These are phyloP conservation scores for Verticillium isaacii DNA, from an alignment of 2,329 filamentous ascomycete genomes.

Conservation along the genomic window DNA sequence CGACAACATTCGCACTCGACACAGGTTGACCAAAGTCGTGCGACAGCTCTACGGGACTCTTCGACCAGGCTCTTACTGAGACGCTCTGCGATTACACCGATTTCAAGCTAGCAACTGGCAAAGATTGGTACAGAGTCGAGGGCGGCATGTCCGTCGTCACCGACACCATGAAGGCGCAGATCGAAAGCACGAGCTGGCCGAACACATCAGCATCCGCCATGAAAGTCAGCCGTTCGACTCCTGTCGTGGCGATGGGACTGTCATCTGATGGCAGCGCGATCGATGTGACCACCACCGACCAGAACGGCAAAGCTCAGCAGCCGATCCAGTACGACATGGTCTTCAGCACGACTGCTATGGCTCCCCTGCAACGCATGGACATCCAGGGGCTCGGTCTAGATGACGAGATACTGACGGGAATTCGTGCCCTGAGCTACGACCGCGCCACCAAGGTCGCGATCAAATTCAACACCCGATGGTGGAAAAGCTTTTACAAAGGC, in stretches of 20 bases:
- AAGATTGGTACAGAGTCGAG: conserved; percentile 23
- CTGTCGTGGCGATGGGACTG: neutral
- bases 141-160: conserved; percentile 23
- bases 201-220: neutral
- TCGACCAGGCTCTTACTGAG: conserved; percentile 29
- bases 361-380: conserved; percentile 21
- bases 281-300: neutral
- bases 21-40: too few relatives aligned
- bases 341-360: conserved; percentile 22
- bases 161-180: conserved; percentile 19
- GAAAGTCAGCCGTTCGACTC: neutral
- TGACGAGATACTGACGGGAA: conserved; percentile 8
- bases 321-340: conserved; percentile 15
- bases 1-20: too few relatives aligned
- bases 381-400: conserved; percentile 6
- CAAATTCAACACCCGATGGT: conserved; percentile 28
- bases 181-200: conserved; percentile 9
- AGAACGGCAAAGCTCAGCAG: neutral
- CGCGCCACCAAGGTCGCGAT: conserved; percentile 26
- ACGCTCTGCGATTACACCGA: conserved; percentile 26
- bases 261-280: neutral
- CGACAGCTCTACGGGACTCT: conserved; percentile 21
- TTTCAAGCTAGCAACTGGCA: conserved; percentile 16
- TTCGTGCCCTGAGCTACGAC: conserved; percentile 23
- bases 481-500: conserved; percentile 12